phyloP scores from a whole-genome alignment of 495 filamentous ascomycete genomes.

The Trichoderma asperelloides region DNA sequence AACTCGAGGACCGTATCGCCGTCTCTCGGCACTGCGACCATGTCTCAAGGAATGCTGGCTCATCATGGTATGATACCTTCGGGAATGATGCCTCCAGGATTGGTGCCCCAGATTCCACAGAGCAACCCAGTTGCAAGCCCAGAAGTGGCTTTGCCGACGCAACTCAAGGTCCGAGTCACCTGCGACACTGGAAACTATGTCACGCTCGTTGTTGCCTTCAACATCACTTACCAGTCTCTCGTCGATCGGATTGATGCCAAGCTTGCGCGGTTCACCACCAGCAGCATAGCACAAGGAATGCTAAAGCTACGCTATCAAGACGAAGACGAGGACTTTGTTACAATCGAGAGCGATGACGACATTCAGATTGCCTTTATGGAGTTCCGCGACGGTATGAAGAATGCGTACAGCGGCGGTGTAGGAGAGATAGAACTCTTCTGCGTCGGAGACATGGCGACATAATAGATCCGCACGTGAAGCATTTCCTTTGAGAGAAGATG shows the following conservation, averaged over 20 bases:
- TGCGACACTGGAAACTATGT: slow-evolving; percentile 74
- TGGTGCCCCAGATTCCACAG: slow-evolving; percentile 13
- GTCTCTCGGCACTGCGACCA: slow-evolving; percentile 24
- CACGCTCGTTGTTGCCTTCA: slow-evolving; percentile 84
- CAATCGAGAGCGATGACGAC: slow-evolving; percentile 88
- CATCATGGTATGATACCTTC: background rate
- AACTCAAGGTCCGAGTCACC: slow-evolving; percentile 90
- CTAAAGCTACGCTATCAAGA: slow-evolving; percentile 83
- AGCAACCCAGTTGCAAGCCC: slow-evolving; percentile 32
- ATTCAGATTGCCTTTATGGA: slow-evolving; percentile 90
- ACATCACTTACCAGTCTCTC: slow-evolving; percentile 84
- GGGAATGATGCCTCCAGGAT: background rate
- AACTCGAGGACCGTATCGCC: slow-evolving; percentile 20
- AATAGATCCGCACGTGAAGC: background rate
- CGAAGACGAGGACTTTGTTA: slow-evolving; percentile 87
- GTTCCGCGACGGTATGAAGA: slow-evolving; percentile 69
- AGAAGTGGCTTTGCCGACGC: slow-evolving; percentile 58
- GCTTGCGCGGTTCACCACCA: slow-evolving; percentile 69
- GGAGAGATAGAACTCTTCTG: slow-evolving; percentile 80
- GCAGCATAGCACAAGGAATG: slow-evolving; percentile 66
- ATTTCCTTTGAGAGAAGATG: background rate
- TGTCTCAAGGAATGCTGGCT: slow-evolving; percentile 9
- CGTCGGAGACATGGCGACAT: slow-evolving; percentile 24
- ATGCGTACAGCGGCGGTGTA: slow-evolving; percentile 54
- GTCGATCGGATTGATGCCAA: slow-evolving; percentile 97